phyloP scores from a whole-genome alignment of 352 stramenopile genomes.

The Globisporangium emineosum region DNA sequence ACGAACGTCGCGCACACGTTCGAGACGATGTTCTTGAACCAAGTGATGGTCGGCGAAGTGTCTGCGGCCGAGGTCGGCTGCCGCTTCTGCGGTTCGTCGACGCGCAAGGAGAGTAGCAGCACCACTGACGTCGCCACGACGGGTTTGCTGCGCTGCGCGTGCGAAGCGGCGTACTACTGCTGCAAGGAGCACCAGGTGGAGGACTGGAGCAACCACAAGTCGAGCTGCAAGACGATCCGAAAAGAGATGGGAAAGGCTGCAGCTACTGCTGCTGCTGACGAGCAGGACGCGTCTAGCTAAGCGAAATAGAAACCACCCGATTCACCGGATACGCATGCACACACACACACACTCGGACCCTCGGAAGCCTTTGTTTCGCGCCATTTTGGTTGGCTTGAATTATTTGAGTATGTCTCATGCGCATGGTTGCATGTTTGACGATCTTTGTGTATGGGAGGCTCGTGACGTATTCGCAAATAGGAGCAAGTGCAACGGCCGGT shows the following conservation, averaged over 20 bases:
- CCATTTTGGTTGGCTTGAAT: too few species aligned
- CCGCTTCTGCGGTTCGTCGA: slow-evolving; percentile 58
- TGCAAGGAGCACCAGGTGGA: slow-evolving; percentile 81
- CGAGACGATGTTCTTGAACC: slow-evolving; percentile 76
- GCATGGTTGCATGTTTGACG: too few species aligned
- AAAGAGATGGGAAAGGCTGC: slow-evolving; percentile 24
- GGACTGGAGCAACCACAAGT: slow-evolving; percentile 81
- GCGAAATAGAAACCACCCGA: too few species aligned
- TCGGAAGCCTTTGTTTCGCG: too few species aligned
- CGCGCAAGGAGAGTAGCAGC: slow-evolving; percentile 17
- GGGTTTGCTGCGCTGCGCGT: slow-evolving; percentile 63
- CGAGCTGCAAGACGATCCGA: slow-evolving; percentile 69
- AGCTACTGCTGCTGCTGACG: not conserved
- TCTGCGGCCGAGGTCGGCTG: slow-evolving; percentile 61
- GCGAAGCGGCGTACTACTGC: slow-evolving; percentile 78
- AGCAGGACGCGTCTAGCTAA: too few species aligned
- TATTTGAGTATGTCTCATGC: too few species aligned
- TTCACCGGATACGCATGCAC: too few species aligned
- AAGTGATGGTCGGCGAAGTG: slow-evolving; percentile 67
- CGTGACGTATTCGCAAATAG: too few species aligned
- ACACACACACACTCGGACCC: too few species aligned
- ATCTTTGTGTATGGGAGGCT: too few species aligned
- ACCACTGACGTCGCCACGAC: not conserved
- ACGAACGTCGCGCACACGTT: slow-evolving; percentile 83
- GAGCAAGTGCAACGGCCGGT: too few species aligned